A percentile compares a stretch with the other conserved stretches of the same genome.
phyloP scores from a whole-genome alignment of 345 rosid genomes.

The Passiflora organensis region DNA sequence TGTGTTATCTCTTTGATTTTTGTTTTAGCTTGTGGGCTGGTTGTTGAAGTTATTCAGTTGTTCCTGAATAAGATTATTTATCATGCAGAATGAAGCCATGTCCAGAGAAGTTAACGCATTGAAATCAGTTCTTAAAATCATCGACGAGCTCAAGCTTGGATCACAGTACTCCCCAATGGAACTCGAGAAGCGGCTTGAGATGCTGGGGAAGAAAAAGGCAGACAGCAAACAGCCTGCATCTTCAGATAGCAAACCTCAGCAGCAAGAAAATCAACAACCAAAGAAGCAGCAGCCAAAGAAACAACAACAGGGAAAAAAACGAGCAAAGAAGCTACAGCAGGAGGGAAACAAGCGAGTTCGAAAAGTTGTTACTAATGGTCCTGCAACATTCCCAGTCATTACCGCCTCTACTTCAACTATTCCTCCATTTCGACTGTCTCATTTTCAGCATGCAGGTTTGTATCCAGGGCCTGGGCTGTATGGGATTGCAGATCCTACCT shows the following conservation, averaged over 20 bases:
- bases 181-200: slow-evolving; percentile 23
- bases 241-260: slow-evolving; percentile 5
- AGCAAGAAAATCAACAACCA: slow-evolving; percentile 13
- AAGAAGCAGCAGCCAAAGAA: slow-evolving; percentile 9
- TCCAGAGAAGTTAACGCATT: slow-evolving; percentile 52
- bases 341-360: slow-evolving; percentile 40
- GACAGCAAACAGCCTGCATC: slow-evolving; percentile 10
- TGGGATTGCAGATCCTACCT: slow-evolving; percentile 31
- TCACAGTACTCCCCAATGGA: slow-evolving; percentile 34
- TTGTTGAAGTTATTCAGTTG: neutral
- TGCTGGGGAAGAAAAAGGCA: slow-evolving; percentile 23
- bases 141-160: slow-evolving; percentile 55
- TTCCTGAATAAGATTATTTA: slow-evolving; percentile 1
- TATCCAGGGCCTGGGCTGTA: slow-evolving; percentile 31
- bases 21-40: neutral
- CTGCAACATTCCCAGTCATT: slow-evolving; percentile 13
- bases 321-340: slow-evolving; percentile 19
- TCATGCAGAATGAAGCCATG: slow-evolving; percentile 48
- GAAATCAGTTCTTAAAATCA: slow-evolving; percentile 49
- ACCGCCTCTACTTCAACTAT: slow-evolving; percentile 26
- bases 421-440: slow-evolving; percentile 35
- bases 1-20: slow-evolving; percentile 13
- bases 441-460: slow-evolving; percentile 36
- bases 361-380: slow-evolving; percentile 16
- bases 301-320: slow-evolving; percentile 20